phyloP scores from a whole-genome alignment of 345 rosid genomes.

The Rubroshorea leprosula region DNA sequence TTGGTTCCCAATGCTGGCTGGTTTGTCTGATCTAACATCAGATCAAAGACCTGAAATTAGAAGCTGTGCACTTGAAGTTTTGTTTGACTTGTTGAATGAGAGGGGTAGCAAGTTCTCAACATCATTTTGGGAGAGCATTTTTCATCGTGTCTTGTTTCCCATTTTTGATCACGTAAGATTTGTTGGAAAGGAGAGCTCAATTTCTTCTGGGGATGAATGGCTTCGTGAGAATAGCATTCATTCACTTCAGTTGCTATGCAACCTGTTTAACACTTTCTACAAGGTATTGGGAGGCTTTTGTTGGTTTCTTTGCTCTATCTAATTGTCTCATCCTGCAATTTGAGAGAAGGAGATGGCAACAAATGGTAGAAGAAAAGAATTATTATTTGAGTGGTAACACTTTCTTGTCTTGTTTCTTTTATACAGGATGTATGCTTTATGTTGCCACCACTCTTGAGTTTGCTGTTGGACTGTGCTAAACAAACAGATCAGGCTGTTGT shows the following conservation, averaged over 20 bases:
- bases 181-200: constrained; percentile 53
- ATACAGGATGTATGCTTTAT: constrained; percentile 95
- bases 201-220: constrained; percentile 61
- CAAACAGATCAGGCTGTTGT: constrained; percentile 95
- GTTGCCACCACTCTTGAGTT: constrained; percentile 88
- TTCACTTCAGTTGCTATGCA: constrained; percentile 77
- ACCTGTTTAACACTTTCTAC: constrained; percentile 77
- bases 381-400: background rate
- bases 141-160: constrained; percentile 71
- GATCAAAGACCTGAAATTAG: constrained; percentile 71
- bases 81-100: constrained; percentile 72
- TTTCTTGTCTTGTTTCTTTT: constrained; percentile 13
- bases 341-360: background rate
- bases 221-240: constrained; percentile 70
- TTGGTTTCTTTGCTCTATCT: constrained; percentile 29
- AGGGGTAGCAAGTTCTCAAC: constrained; percentile 67
- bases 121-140: constrained; percentile 76
- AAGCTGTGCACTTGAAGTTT: constrained; percentile 75
- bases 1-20: constrained; percentile 82
- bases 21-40: constrained; percentile 66
- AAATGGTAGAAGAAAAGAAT: no score
- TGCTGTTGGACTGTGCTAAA: constrained; percentile 96
- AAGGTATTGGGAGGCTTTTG: constrained; percentile 25
- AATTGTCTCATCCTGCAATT: background rate
- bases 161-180: constrained; percentile 72